A percentile compares a stretch with the other conserved stretches of the same genome.
These are phyloP conservation scores for Pseudonitzschia pungens DNA, from an alignment of 108 stramenopile genomes.

Conservation along the genomic window DNA sequence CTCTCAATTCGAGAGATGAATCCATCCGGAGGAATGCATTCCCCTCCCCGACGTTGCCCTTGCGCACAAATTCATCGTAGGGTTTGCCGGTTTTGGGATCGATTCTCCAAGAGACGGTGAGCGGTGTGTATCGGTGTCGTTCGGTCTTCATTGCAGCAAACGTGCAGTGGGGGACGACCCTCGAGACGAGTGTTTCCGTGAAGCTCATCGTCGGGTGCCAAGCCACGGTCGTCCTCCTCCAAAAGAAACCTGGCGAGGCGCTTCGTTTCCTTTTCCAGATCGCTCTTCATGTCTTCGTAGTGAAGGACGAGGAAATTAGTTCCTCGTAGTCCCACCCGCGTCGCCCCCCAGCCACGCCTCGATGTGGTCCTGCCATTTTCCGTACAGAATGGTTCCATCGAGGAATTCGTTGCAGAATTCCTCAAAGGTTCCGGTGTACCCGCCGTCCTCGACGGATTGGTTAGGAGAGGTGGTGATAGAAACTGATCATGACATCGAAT, in stretches of 20 bases:
- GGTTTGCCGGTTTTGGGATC: slow-evolving; percentile 4
- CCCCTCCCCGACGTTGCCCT: slow-evolving; percentile 12
- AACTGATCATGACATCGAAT: slow-evolving; percentile 55
- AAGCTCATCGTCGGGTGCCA: background rate
- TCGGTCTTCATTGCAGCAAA: slow-evolving; percentile 10
- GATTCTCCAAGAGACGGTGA: slow-evolving; percentile 5
- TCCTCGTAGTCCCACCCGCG: background rate
- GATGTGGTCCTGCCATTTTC: slow-evolving; percentile 56
- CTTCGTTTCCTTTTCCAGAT: slow-evolving; percentile 8
- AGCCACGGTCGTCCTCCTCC: background rate
- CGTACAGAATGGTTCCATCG: slow-evolving; percentile 53
- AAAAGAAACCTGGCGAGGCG: slow-evolving; percentile 17
- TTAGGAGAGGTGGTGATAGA: slow-evolving; percentile 76
- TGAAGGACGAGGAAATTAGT: slow-evolving; percentile 11
- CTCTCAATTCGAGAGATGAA: background rate
- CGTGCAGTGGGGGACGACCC: slow-evolving; percentile 12
- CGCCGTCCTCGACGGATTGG: slow-evolving; percentile 47
- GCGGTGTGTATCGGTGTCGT: slow-evolving; percentile 4
- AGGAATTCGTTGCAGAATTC: slow-evolving; percentile 52
- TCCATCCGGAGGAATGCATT: background rate
- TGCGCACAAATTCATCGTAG: slow-evolving; percentile 16
- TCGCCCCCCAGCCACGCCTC: slow-evolving; percentile 36
- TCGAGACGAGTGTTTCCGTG: background rate
- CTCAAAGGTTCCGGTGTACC: slow-evolving; percentile 30
- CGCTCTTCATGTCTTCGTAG: slow-evolving; percentile 24